These are phyloP conservation scores for Magnolia changhungtana DNA, from an alignment of 164 flowering plant genomes.

Conservation along the genomic window DNA sequence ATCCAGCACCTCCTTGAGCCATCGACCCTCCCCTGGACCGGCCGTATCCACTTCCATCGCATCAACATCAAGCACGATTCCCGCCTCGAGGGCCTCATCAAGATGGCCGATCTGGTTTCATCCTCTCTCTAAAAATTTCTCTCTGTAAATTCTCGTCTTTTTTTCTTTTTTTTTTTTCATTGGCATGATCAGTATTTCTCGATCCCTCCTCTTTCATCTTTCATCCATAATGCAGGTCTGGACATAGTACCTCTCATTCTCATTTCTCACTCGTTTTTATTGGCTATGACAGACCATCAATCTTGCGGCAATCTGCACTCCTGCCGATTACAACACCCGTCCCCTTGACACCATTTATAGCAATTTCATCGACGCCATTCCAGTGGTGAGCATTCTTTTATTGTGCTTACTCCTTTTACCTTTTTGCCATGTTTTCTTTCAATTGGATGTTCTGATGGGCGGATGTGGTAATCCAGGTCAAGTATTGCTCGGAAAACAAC, in stretches of 20 bases:
- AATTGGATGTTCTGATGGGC: constrained; percentile 9
- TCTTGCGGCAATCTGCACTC: constrained; percentile 89
- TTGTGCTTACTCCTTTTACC: too few relatives aligned
- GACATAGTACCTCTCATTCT: not conserved
- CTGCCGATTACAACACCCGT: constrained; percentile 84
- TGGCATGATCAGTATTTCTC: not conserved
- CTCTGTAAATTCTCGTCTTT: not conserved
- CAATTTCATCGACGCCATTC: constrained; percentile 82
- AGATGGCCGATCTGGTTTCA: constrained; percentile 90
- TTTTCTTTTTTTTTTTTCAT: too few relatives aligned
- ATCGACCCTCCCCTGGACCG: constrained; percentile 39
- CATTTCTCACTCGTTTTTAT: too few relatives aligned
- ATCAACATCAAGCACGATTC: constrained; percentile 96
- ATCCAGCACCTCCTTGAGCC: constrained; percentile 32
- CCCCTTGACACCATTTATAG: constrained; percentile 80
- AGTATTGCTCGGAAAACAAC: constrained; percentile 90
- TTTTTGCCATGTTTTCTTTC: constrained; percentile 5
- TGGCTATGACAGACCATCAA: constrained; percentile 50
- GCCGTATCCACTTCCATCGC: constrained; percentile 87
- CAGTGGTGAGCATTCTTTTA: constrained; percentile 49
- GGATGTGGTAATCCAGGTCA: constrained; percentile 46
- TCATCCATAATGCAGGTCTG: constrained; percentile 8
- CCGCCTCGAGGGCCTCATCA: constrained; percentile 92
- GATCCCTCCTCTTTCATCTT: not conserved
- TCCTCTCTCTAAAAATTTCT: not conserved